A percentile compares a stretch with the other conserved stretches of the same genome.
phyloP scores from a whole-genome alignment of 345 rosid genomes.

The Firmiana major region DNA sequence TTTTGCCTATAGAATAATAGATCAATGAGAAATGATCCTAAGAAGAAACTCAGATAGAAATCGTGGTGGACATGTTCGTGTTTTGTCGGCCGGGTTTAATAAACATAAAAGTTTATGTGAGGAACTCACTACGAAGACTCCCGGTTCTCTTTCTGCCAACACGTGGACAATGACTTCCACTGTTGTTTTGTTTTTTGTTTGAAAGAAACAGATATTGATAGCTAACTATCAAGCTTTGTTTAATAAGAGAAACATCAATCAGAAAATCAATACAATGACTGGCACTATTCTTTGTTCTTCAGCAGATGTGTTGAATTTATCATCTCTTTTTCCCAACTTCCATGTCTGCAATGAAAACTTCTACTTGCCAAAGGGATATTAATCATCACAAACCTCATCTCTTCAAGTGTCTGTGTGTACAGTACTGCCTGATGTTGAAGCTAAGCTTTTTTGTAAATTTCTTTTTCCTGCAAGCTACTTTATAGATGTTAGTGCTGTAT shows the following conservation, averaged over 20 bases:
- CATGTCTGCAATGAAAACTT: neutral
- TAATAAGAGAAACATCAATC: neutral
- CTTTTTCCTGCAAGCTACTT: neutral
- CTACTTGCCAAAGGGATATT: neutral
- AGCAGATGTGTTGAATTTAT: neutral
- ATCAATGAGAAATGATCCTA: slow-evolving; percentile 22
- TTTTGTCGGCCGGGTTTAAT: slow-evolving; percentile 47
- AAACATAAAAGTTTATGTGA: slow-evolving; percentile 17
- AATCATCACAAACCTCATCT: slow-evolving; percentile 3
- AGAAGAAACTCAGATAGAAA: slow-evolving; percentile 33
- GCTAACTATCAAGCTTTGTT: neutral
- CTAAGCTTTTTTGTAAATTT: slow-evolving; percentile 4
- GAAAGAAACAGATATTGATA: neutral
- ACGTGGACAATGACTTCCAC: slow-evolving; percentile 22
- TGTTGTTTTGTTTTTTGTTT: neutral
- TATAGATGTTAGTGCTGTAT: slow-evolving; percentile 5
- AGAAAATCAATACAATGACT: neutral
- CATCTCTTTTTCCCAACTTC: neutral
- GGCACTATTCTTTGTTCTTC: neutral
- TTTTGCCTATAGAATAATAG: slow-evolving; percentile 11
- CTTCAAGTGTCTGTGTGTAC: slow-evolving; percentile 12
- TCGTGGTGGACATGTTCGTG: slow-evolving; percentile 39
- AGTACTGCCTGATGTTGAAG: slow-evolving; percentile 4
- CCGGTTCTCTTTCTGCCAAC: slow-evolving; percentile 19
- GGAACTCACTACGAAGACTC: slow-evolving; percentile 10